Evolutionary conservation across 306 rosid species (phyloP), one percentile per base, ranked within the genome.

Genomic region (Cicer chorassanicum): DNA sequence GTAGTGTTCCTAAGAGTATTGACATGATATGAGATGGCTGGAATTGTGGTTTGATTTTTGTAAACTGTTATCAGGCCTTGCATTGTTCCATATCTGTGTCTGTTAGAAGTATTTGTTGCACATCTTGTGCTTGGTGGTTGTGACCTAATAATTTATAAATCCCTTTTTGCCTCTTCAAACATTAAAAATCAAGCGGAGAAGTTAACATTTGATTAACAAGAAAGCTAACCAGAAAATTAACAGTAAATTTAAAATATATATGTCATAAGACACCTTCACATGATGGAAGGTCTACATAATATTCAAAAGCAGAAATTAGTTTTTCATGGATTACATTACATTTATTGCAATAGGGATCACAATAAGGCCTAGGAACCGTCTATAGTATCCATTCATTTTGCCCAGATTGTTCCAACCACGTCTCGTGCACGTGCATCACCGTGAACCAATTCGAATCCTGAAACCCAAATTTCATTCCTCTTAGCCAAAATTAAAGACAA

Each of bases 371-470:
- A 7, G 73, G 73, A 51, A 65, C 61, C 9, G 44, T 48, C 78
- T 84, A 91, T 68, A 89, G 2, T 14, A 72, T 16, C 85, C 84
- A 87, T 43, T 49, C 72, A 72, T 62, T 75, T 78, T 89, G 40
- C 60, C 44, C 75, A 6, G 77, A 64, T 38, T 78, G 85, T 63
- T 84, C 83, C 78, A 68, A 21, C 86, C 85, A 79, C 2, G 96
- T 89, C 80, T 89, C 87, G 50, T 93, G 98, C 65, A 80, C 78
- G 61, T 88, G 96, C 63, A 86, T 24, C 91, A 84, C 89, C 9
- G 67, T 85, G 71, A 70, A 84, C 75, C 84, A 87, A 43, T 77
- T 75, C 8, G 88, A 49, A 69, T 81, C 96, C 98, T 91, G 89
- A 84, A 80, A 82, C 6, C 40, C 78, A 63, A 53, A 62, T 55